These are phyloP conservation scores for Aristolochia fimbriata DNA, from an alignment of 164 flowering plant species.

Conservation along the genomic window DNA sequence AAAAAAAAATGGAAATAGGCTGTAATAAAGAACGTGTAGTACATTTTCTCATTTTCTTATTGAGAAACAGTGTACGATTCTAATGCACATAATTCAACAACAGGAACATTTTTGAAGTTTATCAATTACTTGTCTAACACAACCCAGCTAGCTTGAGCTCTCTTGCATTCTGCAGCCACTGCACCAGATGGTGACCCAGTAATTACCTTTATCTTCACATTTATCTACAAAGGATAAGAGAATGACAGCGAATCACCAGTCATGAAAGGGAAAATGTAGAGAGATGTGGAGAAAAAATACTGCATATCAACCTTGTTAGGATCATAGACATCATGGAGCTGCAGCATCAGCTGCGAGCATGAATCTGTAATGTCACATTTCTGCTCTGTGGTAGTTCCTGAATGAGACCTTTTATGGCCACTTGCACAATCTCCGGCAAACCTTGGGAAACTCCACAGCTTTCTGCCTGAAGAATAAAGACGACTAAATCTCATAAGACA, in stretches of 20 bases:
- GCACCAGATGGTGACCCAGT: slow-evolving; percentile 84
- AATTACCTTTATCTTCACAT: slow-evolving; percentile 75
- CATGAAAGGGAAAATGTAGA: neutral
- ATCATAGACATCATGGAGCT: slow-evolving; percentile 90
- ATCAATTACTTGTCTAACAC: slow-evolving; percentile 77
- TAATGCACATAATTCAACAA: neutral
- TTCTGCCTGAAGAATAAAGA: slow-evolving; percentile 44
- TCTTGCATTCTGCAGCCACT: slow-evolving; percentile 86
- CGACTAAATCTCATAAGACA: neutral
- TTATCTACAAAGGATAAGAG: slow-evolving; percentile 36
- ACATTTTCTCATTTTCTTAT: too few species aligned
- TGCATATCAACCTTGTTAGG: slow-evolving; percentile 60
- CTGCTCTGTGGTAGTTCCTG: slow-evolving; percentile 55
- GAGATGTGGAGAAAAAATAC: neutral
- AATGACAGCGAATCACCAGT: neutral
- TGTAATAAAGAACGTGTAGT: too few species aligned
- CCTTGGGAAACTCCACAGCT: slow-evolving; percentile 80
- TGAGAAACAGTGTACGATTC: too few species aligned
- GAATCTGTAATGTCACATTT: slow-evolving; percentile 76
- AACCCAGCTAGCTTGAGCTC: slow-evolving; percentile 78
- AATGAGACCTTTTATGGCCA: slow-evolving; percentile 47
- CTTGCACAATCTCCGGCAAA: slow-evolving; percentile 97
- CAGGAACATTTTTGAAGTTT: neutral
- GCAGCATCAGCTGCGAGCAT: slow-evolving; percentile 97
- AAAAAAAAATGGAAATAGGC: too few species aligned